These are phyloP conservation scores for Lactifluus echinatus DNA, from an alignment of 768 basidiomycete genomes.

Conservation along the genomic window DNA sequence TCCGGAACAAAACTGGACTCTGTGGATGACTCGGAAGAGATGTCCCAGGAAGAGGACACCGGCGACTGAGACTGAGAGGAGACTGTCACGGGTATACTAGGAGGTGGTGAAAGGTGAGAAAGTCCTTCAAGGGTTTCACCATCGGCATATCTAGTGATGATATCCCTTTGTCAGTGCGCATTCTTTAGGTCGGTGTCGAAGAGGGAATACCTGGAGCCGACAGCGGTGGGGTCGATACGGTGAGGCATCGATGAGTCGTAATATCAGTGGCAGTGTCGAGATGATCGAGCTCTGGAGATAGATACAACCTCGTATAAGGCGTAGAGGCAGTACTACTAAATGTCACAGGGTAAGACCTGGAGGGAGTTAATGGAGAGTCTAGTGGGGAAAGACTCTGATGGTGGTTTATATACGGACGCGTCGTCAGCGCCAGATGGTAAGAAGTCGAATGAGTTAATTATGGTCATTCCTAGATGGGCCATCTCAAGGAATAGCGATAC, in stretches of 20 bases:
- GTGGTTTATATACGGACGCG: slow-evolving; percentile 1
- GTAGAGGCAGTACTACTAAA: background rate
- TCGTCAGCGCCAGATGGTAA: background rate
- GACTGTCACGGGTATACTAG: background rate
- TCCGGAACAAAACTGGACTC: slow-evolving; percentile 2
- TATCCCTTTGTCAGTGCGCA: background rate
- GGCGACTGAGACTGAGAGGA: background rate
- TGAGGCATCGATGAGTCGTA: background rate
- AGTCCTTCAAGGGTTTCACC: background rate
- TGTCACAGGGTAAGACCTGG: background rate
- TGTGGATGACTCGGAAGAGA: slow-evolving; percentile 6
- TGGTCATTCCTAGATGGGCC: background rate
- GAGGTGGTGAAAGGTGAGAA: background rate
- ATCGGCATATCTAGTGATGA: background rate
- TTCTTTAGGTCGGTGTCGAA: background rate
- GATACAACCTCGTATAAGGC: background rate
- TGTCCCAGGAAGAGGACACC: background rate
- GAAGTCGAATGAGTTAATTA: background rate
- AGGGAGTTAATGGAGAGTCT: background rate
- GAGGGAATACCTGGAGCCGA: slow-evolving; percentile 1
- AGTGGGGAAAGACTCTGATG: slow-evolving; percentile 1
- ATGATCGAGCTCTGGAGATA: background rate
- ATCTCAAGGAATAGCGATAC: background rate
- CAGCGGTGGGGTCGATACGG: background rate
- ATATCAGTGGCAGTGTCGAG: background rate